Evolutionary conservation across 2,329 filamentous ascomycete species (phyloP).

Genomic region (Clarireedia sp.): DNA sequence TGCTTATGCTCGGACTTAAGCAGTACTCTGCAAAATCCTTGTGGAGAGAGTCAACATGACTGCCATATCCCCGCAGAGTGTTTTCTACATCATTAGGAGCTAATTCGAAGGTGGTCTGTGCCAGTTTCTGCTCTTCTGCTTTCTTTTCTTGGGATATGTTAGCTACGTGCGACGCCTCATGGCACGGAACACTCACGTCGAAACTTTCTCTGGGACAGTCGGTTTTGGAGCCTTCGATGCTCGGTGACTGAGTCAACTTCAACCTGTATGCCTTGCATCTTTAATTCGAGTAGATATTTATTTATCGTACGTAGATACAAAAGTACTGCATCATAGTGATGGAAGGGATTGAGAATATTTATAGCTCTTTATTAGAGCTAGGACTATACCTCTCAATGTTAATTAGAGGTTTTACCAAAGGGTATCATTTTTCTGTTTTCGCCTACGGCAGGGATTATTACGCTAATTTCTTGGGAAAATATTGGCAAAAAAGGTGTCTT

Average conservation of each 20-base stretch:
- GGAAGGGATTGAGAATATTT: too few species aligned
- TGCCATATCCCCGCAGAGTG: background rate
- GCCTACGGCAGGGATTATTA: too few species aligned
- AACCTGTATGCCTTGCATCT: background rate
- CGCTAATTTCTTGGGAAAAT: too few species aligned
- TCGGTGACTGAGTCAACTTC: background rate
- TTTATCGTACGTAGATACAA: too few species aligned
- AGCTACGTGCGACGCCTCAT: background rate
- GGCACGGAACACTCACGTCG: background rate
- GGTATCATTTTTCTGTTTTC: too few species aligned
- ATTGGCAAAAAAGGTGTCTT: too few species aligned
- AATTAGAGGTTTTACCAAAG: too few species aligned
- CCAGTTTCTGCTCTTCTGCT: background rate
- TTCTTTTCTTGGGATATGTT: background rate
- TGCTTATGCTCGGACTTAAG: background rate
- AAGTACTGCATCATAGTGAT: too few species aligned
- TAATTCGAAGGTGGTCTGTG: background rate
- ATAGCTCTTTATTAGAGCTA: too few species aligned
- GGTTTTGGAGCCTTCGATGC: background rate
- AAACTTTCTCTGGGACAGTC: background rate
- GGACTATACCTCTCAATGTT: too few species aligned
- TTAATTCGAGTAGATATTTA: background rate
- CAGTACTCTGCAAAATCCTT: background rate
- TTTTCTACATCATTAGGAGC: background rate
- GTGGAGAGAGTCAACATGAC: background rate